These are phyloP conservation scores for Purshia tridentata DNA, from an alignment of 306 rosid species.

Conservation along the genomic window DNA sequence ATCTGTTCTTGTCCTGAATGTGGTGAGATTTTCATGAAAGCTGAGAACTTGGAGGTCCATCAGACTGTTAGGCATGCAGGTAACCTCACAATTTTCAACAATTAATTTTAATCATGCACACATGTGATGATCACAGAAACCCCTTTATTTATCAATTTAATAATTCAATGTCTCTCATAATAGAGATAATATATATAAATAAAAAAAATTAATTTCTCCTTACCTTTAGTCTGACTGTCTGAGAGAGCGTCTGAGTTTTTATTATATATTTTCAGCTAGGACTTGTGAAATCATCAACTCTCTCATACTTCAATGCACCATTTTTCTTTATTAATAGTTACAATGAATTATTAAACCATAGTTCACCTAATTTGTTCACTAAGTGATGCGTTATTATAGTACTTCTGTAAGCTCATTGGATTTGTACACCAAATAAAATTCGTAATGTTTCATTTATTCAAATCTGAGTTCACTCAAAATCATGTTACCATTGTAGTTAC, in stretches of 20 bases:
- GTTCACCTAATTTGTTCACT: too few relatives aligned
- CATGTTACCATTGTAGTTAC: not conserved
- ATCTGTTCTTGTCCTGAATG: conserved; percentile 88
- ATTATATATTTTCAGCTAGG: not conserved
- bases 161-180: not conserved
- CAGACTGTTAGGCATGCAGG: conserved; percentile 93
- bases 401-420: too few relatives aligned
- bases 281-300: conserved; percentile 6
- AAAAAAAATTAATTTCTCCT: not conserved
- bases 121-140: not conserved
- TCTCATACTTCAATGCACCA: conserved; percentile 1
- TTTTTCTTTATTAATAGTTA: not conserved
- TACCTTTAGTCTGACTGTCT: not conserved
- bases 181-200: not conserved
- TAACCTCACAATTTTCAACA: conserved; percentile 17
- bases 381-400: too few relatives aligned
- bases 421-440: too few relatives aligned
- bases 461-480: too few relatives aligned
- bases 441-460: too few relatives aligned
- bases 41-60: conserved; percentile 80
- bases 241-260: not conserved
- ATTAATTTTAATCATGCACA: not conserved
- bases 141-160: not conserved
- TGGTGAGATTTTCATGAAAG: conserved; percentile 83
- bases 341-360: not conserved